Evolutionary conservation across 2,329 filamentous ascomycete species (phyloP).

Genomic region (Uncinocarpus reesii): DNA sequence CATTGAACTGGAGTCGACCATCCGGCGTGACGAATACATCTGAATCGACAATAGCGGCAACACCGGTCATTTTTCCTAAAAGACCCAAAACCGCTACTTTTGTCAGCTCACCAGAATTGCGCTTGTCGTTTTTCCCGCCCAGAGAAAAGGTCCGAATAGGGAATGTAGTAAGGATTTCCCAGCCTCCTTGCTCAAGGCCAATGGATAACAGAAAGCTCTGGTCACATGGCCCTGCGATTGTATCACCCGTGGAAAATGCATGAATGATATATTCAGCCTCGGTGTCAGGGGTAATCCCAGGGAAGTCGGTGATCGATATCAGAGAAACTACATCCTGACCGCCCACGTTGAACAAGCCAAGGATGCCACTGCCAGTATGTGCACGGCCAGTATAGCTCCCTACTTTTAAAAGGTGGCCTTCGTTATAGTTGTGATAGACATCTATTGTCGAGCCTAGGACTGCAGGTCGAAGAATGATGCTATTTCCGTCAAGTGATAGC

Average conservation of each 20-base stretch:
- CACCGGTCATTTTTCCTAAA: conserved; percentile 79
- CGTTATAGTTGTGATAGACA: conserved; percentile 65
- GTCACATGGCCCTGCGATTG: conserved; percentile 36
- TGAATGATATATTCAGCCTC: conserved; percentile 57
- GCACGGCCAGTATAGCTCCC: conserved; percentile 63
- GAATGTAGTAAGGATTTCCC: conserved; percentile 72
- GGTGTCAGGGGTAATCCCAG: conserved; percentile 49
- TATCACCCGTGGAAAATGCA: conserved; percentile 56
- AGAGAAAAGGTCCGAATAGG: conserved; percentile 49
- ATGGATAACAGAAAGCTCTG: conserved; percentile 47
- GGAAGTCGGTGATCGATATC: conserved; percentile 60
- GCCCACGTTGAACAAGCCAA: conserved; percentile 78
- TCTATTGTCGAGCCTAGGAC: conserved; percentile 61
- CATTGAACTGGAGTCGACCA: conserved; percentile 53
- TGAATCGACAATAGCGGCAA: conserved; percentile 61
- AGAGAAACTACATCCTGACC: conserved; percentile 54
- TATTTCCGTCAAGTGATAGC: conserved; percentile 57
- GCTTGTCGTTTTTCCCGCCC: conserved; percentile 24
- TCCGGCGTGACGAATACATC: conserved; percentile 49
- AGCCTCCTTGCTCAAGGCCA: conserved; percentile 55
- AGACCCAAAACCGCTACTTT: conserved; percentile 63
- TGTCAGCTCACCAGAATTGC: conserved; percentile 18
- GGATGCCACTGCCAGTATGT: conserved; percentile 60
- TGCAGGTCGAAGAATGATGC: conserved; percentile 70
- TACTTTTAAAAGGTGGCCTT: conserved; percentile 63